Evolutionary conservation across 176 grass and related monocot genomes (phyloP).

Genomic region (Oryza meridionalis): DNA sequence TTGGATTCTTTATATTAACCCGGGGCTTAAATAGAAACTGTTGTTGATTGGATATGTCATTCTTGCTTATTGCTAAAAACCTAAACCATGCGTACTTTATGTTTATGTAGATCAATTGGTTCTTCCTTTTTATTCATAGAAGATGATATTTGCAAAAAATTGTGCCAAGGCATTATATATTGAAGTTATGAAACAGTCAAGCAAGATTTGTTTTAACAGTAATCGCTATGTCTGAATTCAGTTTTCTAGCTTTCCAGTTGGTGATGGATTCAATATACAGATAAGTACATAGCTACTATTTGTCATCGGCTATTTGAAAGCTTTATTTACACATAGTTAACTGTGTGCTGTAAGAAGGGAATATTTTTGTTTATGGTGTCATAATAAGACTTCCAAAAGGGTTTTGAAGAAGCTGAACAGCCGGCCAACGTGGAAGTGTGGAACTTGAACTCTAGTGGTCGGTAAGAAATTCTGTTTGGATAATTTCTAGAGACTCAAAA

Average conservation of each 20-base stretch:
- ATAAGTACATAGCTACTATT: constrained; percentile 26
- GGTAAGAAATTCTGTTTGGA: not conserved
- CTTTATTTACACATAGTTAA: not conserved
- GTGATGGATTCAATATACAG: constrained; percentile 29
- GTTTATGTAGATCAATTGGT: constrained; percentile 8
- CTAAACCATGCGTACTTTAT: not conserved
- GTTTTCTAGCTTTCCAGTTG: not conserved
- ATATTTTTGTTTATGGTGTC: constrained; percentile 1
- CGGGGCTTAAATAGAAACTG: constrained; percentile 10
- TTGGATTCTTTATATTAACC: constrained; percentile 18
- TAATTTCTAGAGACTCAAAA: not conserved
- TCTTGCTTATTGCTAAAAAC: constrained; percentile 4
- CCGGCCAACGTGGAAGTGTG: not conserved
- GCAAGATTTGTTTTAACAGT: not conserved
- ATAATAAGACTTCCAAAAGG: not conserved
- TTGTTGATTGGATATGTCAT: not conserved
- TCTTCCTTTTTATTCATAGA: not conserved
- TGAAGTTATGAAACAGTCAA: constrained; percentile 22
- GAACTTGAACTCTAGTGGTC: not conserved
- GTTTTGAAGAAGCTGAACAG: not conserved
- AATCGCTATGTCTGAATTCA: not conserved
- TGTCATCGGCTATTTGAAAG: not conserved
- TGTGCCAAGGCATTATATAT: not conserved
- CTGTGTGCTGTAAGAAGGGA: not conserved
- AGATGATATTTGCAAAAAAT: constrained; percentile 1